A percentile compares a stretch with the other conserved stretches of the same genome.
These are phyloP conservation scores for Starmerella potacharoeniae DNA, from an alignment of 805 yeast genomes.

Conservation along the genomic window DNA sequence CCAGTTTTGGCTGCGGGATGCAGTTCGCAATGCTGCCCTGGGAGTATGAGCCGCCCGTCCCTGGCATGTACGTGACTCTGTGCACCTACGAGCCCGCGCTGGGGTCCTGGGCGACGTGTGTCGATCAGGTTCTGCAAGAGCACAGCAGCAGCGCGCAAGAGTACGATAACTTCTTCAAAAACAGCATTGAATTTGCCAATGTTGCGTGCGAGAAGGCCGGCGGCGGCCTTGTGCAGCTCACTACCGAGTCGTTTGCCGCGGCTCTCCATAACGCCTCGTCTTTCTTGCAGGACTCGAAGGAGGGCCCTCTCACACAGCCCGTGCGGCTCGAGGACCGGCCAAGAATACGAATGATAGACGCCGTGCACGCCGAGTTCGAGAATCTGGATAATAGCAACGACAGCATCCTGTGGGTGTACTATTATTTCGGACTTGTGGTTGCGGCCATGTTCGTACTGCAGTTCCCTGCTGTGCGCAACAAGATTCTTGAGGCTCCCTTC, in stretches of 20 bases:
- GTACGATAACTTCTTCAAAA: not conserved
- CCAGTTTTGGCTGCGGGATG: slow-evolving; percentile 13
- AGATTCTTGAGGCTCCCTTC: not conserved
- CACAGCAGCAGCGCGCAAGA: not conserved
- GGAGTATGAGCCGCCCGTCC: slow-evolving; percentile 9
- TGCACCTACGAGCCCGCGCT: slow-evolving; percentile 15
- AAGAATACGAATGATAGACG: not conserved
- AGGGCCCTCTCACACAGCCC: slow-evolving; percentile 1
- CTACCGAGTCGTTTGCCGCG: not conserved
- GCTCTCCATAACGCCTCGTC: slow-evolving; percentile 6
- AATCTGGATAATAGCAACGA: slow-evolving; percentile 14
- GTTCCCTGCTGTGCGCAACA: not conserved
- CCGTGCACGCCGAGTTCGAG: slow-evolving; percentile 12
- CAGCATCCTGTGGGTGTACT: slow-evolving; percentile 11
- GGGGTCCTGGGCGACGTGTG: slow-evolving; percentile 17
- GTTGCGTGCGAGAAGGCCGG: slow-evolving; percentile 11
- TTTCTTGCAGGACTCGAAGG: not conserved
- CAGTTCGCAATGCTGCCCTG: slow-evolving; percentile 11
- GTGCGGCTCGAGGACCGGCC: not conserved
- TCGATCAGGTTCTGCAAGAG: slow-evolving; percentile 4
- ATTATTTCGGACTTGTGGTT: slow-evolving; percentile 4
- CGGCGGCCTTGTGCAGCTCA: slow-evolving; percentile 2
- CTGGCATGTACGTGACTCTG: slow-evolving; percentile 9
- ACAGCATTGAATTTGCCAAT: slow-evolving; percentile 3
- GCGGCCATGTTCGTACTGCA: not conserved